These are phyloP conservation scores for Lactarius trivialis DNA, from an alignment of 768 basidiomycete genomes.

Conservation along the genomic window DNA sequence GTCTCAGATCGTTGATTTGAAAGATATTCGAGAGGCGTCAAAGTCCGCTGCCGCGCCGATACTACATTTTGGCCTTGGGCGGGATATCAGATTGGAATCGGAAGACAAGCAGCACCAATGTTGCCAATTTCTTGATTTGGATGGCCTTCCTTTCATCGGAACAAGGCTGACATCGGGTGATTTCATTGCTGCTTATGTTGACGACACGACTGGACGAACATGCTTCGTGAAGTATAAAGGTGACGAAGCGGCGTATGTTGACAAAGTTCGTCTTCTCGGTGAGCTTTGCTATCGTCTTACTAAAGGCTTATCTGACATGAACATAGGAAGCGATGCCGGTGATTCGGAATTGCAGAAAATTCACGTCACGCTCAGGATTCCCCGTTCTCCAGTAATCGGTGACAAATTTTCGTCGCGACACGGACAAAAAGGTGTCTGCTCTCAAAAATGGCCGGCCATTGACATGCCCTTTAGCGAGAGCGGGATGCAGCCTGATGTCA, in stretches of 20 bases:
- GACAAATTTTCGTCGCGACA: constrained; percentile 99
- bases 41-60: constrained; percentile 51
- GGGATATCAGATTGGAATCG: constrained; percentile 55
- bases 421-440: constrained; percentile 99
- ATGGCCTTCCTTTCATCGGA: constrained; percentile 84
- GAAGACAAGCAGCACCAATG: constrained; percentile 41
- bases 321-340: constrained; percentile 72
- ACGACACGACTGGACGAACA: constrained; percentile 78
- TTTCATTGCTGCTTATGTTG: constrained; percentile 78
- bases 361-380: constrained; percentile 87
- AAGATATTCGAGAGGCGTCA: constrained; percentile 64
- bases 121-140: constrained; percentile 56
- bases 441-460: constrained; percentile 95
- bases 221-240: constrained; percentile 93
- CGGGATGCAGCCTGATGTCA: constrained; percentile 97
- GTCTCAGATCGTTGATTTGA: constrained; percentile 84
- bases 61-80: constrained; percentile 86
- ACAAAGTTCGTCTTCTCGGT: constrained; percentile 89
- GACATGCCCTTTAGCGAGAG: constrained; percentile 99
- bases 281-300: constrained; percentile 23
- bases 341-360: constrained; percentile 88
- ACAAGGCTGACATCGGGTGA: constrained; percentile 64
- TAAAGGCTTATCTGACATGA: background rate
- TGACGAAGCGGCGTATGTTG: constrained; percentile 84
- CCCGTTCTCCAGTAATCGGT: constrained; percentile 93